Conservation (phyloP, 177 flowering plant species). For the Vitis hybrid region DNA sequence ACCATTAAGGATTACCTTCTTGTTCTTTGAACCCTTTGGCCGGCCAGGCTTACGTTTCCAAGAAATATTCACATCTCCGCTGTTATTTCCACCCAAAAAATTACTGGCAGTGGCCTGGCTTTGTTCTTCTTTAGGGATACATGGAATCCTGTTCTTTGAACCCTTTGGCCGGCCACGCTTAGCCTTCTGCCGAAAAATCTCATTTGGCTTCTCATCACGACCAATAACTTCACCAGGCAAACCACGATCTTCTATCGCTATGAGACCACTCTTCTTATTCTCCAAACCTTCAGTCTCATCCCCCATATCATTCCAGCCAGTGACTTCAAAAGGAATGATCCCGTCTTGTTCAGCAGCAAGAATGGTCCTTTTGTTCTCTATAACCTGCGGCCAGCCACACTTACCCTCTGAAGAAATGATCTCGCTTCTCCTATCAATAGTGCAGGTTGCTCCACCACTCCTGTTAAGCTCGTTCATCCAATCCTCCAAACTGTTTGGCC, state of each 20-base stretch:
- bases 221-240: neutral
- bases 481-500: too few species aligned
- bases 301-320: neutral
- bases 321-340: constrained; percentile 2
- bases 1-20: neutral
- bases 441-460: too few species aligned
- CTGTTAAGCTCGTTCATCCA: too few species aligned
- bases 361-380: constrained; percentile 2
- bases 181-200: constrained; percentile 1
- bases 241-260: neutral
- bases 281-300: too few species aligned
- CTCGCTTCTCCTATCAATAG: too few species aligned
- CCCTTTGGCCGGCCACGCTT: constrained; percentile 34
- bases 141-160: constrained; percentile 15
- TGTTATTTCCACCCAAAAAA: neutral
- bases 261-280: too few species aligned
- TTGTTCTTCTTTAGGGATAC: constrained; percentile 1
- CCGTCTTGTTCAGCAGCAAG: constrained; percentile 3
- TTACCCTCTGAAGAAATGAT: too few species aligned
- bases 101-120: neutral
- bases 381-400: constrained; percentile 6
- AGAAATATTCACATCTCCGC: neutral
- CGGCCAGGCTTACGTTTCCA: too few species aligned
- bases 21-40: neutral
- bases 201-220: neutral